Conservation (phyloP, 257 asterid species). For the Solanum ahanhuiri region DNA sequence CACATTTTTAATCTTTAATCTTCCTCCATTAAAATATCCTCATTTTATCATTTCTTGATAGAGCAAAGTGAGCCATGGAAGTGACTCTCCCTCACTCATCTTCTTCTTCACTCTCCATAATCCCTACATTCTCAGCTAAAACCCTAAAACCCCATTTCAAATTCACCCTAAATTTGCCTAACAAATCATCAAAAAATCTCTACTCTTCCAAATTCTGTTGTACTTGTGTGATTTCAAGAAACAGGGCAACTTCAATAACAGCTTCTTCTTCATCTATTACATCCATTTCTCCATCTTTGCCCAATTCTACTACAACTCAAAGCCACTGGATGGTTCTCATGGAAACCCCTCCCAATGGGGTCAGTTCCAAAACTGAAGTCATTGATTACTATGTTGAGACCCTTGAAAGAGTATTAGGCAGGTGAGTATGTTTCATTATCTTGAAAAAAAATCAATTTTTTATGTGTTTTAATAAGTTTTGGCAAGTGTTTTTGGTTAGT, state of each 20-base stretch:
- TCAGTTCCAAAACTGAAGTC: conserved; percentile 37
- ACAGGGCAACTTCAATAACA: neutral
- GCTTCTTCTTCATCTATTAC: neutral
- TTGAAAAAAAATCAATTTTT: neutral
- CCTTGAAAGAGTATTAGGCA: conserved; percentile 51
- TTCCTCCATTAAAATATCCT: neutral
- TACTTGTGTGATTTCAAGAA: neutral
- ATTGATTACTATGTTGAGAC: conserved; percentile 63
- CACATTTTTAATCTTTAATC: neutral
- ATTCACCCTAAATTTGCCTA: conserved; percentile 5
- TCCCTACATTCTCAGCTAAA: conserved; percentile 15
- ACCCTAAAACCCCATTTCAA: conserved; percentile 16
- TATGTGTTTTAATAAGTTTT: neutral
- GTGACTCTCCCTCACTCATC: conserved; percentile 21
- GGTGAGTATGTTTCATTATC: conserved; percentile 23
- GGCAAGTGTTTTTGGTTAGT: neutral
- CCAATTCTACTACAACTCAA: conserved; percentile 12
- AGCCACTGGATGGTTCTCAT: conserved; percentile 74
- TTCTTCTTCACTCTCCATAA: conserved; percentile 13
- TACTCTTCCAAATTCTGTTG: conserved; percentile 1
- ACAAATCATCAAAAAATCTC: conserved; percentile 2
- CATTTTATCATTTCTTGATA: neutral
- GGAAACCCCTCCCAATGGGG: conserved; percentile 41
- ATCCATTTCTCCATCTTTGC: conserved; percentile 2
- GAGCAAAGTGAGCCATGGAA: conserved; percentile 15